A percentile compares a stretch with the other conserved stretches of the same genome.
Conservation (phyloP, 2,329 filamentous ascomycete species). For the Fusarium aywerte region DNA sequence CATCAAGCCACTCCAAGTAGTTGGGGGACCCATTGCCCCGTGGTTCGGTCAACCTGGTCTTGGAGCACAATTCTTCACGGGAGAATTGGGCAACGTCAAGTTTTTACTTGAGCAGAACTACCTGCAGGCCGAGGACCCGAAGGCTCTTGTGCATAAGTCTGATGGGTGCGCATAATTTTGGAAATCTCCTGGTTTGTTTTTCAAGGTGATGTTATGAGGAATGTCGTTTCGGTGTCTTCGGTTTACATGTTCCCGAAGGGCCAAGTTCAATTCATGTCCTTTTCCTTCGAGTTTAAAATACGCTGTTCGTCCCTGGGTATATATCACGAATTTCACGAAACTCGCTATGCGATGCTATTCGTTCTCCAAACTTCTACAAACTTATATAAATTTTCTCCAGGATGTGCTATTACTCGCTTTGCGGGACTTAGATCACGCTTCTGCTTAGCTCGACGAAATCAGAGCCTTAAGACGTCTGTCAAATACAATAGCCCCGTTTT, state of each 20-base stretch:
- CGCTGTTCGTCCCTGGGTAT: neutral
- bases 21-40: conserved; percentile 58
- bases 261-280: neutral
- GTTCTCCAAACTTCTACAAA: too few relatives aligned
- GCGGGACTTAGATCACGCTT: neutral
- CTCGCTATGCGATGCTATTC: too few relatives aligned
- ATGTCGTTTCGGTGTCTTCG: neutral
- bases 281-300: too few relatives aligned
- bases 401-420: neutral
- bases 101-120: conserved; percentile 34
- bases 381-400: too few relatives aligned
- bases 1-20: conserved; percentile 52
- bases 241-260: too few relatives aligned
- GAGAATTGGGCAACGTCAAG: conserved; percentile 41
- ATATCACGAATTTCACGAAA: too few relatives aligned
- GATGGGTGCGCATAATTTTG: conserved; percentile 20
- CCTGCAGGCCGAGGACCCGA: conserved; percentile 27
- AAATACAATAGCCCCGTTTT: too few relatives aligned
- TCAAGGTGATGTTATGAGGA: too few relatives aligned
- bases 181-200: too few relatives aligned
- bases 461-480: too few relatives aligned
- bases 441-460: neutral
- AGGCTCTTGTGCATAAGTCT: conserved; percentile 26
- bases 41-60: conserved; percentile 64
- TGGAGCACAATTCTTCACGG: conserved; percentile 51